These are phyloP conservation scores for Xylaria sp. DNA, from an alignment of 2,329 filamentous ascomycete genomes.

Conservation along the genomic window DNA sequence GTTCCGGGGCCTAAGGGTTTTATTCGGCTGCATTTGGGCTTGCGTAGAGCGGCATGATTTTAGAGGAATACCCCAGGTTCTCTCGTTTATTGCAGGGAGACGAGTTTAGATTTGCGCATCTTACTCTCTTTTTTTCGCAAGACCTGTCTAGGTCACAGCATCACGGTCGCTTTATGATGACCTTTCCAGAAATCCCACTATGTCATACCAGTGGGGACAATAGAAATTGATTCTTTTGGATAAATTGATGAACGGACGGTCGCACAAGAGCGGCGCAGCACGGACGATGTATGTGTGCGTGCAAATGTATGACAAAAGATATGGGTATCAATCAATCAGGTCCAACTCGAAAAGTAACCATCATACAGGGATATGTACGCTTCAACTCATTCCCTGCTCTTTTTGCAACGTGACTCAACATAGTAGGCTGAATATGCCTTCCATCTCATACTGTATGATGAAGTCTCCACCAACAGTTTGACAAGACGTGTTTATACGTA, in stretches of 20 bases:
- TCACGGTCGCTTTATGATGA: slow-evolving; percentile 1
- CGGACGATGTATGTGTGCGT: not conserved
- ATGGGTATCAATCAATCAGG: slow-evolving; percentile 3
- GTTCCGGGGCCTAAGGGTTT: slow-evolving; percentile 21
- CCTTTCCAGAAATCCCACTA: slow-evolving; percentile 6
- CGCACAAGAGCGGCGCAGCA: not conserved
- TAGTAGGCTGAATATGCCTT: not conserved
- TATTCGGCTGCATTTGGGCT: slow-evolving; percentile 17
- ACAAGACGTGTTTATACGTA: not conserved
- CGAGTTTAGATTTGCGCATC: slow-evolving; percentile 22
- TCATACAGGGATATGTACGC: not conserved
- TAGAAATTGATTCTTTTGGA: slow-evolving; percentile 1
- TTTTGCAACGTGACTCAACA: not conserved
- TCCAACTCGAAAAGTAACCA: not conserved
- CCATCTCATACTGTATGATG: not conserved
- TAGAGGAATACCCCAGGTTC: slow-evolving; percentile 34
- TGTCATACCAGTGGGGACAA: slow-evolving; percentile 9
- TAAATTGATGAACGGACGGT: not conserved
- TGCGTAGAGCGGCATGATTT: slow-evolving; percentile 30
- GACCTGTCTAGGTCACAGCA: not conserved
- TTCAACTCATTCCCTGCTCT: not conserved
- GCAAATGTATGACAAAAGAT: not conserved
- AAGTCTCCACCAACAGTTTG: not conserved
- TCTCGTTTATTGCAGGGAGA: slow-evolving; percentile 34
- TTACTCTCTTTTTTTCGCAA: slow-evolving; percentile 16